Conservation (phyloP, 2,329 filamentous ascomycete genomes). For the Fulvia fulva region DNA sequence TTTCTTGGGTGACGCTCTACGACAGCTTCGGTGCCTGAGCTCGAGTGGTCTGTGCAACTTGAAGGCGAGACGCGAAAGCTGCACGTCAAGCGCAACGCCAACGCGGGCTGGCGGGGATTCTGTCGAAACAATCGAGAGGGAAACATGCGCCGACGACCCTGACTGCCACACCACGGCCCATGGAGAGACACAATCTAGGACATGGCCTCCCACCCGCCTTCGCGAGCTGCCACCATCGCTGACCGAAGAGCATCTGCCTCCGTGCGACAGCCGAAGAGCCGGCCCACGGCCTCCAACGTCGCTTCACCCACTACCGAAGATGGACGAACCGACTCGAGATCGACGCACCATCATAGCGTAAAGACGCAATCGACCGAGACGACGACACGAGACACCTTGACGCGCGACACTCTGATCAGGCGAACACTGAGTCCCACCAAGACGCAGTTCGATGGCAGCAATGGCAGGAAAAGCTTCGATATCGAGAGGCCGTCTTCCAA, state of each 20-base stretch:
- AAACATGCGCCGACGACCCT: not conserved
- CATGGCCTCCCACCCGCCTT: conserved; percentile 27
- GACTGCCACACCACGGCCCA: conserved; percentile 4
- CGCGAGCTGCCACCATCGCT: conserved; percentile 25
- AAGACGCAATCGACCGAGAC: conserved; percentile 21
- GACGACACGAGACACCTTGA: conserved; percentile 14
- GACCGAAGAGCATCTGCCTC: conserved; percentile 27
- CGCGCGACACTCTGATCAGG: conserved; percentile 19
- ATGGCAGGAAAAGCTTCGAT: conserved; percentile 17
- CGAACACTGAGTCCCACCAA: conserved; percentile 21
- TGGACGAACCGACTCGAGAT: conserved; percentile 15
- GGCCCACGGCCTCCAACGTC: conserved; percentile 20
- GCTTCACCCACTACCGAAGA: conserved; percentile 16
- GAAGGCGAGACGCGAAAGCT: not conserved
- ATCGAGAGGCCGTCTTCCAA: conserved; percentile 17
- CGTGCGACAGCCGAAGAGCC: conserved; percentile 24
- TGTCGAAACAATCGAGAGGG: too few species aligned
- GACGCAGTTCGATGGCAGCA: conserved; percentile 8
- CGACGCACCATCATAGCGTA: conserved; percentile 15
- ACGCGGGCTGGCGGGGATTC: too few species aligned
- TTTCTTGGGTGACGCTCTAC: not conserved
- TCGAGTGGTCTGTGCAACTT: not conserved
- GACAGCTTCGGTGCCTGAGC: not conserved
- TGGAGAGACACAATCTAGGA: conserved; percentile 10
- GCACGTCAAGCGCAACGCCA: not conserved